Evolutionary conservation across 441 rosid genomes (phyloP).

Genomic region (Populus trichocarpa): DNA sequence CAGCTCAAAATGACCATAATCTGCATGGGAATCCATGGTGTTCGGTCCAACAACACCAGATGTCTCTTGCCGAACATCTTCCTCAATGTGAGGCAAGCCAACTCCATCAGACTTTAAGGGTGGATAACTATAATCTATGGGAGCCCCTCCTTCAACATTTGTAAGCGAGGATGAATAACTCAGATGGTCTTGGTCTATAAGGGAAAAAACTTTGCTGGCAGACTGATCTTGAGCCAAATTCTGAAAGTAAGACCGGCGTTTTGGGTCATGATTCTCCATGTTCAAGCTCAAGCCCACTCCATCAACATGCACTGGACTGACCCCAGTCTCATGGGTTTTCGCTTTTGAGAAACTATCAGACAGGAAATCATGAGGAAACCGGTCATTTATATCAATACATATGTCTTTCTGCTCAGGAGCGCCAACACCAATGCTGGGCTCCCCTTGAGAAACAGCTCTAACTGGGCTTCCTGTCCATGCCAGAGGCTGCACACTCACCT

Average conservation of each 20-base stretch:
- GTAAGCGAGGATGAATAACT: conserved; percentile 47
- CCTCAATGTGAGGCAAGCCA: conserved; percentile 37
- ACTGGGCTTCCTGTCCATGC: conserved; percentile 30
- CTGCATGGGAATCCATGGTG: conserved; percentile 34
- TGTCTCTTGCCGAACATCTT: conserved; percentile 37
- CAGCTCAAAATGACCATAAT: conserved; percentile 34
- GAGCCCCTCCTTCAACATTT: conserved; percentile 40
- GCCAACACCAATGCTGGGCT: conserved; percentile 23
- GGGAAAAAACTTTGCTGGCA: conserved; percentile 47
- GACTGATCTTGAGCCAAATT: conserved; percentile 57
- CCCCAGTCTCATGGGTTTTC: conserved; percentile 29
- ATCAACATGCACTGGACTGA: conserved; percentile 33
- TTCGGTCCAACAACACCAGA: conserved; percentile 34
- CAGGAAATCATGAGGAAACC: conserved; percentile 66
- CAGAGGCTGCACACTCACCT: conserved; percentile 39
- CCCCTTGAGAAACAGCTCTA: conserved; percentile 35
- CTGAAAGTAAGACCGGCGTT: conserved; percentile 70
- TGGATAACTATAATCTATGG: conserved; percentile 54
- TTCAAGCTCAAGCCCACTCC: conserved; percentile 66
- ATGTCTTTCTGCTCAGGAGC: conserved; percentile 55
- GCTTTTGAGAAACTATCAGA: conserved; percentile 58
- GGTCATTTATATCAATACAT: conserved; percentile 63
- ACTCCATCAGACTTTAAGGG: conserved; percentile 47
- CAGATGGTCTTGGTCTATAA: conserved; percentile 61
- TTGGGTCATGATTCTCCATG: conserved; percentile 70